Base-by-base conservation (phyloP, 805 yeast species). In the Ogataea degrootiae region DNA sequence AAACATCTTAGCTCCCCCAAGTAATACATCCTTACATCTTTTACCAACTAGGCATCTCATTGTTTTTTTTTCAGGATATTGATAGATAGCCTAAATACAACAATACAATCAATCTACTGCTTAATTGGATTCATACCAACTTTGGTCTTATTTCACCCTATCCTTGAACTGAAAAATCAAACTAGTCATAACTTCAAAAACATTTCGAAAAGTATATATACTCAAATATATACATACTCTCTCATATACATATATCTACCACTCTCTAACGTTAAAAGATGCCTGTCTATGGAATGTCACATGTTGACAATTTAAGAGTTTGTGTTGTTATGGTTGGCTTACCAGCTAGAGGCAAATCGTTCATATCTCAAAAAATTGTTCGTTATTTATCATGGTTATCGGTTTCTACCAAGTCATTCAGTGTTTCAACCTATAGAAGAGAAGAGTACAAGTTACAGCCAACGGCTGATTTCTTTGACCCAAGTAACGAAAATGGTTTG, bases 361-460 rank as follows among this genome's bases (percentile, higher is more conserved):
- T 90, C 66, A 92, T 94, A 52, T 90, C 98, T 3, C 96, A 90
- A 63, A 94, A 92, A 64, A 85, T 94, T 45, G 96, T 92, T 33
- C 77, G 98, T 41, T 94, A 92, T 62, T 74, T 94, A 45, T 82
- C 90, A 34, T 94, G 99, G 99, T 75, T 92, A 37, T 85, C 96
- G 2, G 86, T 94, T 47, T 80, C 79, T 50, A 87, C 96, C 26
- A 83, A 83, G 62, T 85, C 90, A 48, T 94, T 94, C 70, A 90
- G 89, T 61, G 96, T 92, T 17, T 96, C 98, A 12, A 75, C 75
- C 36, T 91, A 88, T 65, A 77, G 98, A 53, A 79, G 97, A 41
- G 71, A 78, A 51, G 72, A 72, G 9, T 58, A 59, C 34, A 78
- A 78, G 34, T 76, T 80, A 4, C 80, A 77, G 48, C 83, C 90